Conservation (phyloP, 1,284 basidiomycete species). For the Fistulina hepatica region DNA sequence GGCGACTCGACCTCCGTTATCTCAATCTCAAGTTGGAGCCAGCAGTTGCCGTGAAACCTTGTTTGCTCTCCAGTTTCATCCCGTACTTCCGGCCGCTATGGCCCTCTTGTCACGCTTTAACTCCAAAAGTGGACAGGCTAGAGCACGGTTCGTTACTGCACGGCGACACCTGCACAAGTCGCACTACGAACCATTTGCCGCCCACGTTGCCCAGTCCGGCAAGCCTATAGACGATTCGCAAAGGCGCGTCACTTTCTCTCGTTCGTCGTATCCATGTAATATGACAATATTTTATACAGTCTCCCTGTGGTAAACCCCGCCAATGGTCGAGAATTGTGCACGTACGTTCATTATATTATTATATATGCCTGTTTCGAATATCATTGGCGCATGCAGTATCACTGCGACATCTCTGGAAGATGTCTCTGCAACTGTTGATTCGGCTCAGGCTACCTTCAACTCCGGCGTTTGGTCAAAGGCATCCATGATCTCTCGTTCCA, state of each 20-base stretch:
- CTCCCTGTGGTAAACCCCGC: conserved; percentile 56
- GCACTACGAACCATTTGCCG: not conserved
- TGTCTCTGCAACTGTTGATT: conserved; percentile 39
- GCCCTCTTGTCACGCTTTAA: too few relatives aligned
- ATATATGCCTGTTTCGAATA: not conserved
- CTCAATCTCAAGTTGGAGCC: too few relatives aligned
- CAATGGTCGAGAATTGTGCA: conserved; percentile 46
- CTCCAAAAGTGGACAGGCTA: too few relatives aligned
- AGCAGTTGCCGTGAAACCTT: too few relatives aligned
- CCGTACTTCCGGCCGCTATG: too few relatives aligned
- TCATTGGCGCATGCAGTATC: conserved; percentile 20
- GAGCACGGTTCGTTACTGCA: too few relatives aligned
- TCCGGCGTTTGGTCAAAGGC: conserved; percentile 62
- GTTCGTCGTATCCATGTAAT: not conserved
- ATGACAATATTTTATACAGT: conserved; percentile 20
- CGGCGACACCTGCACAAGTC: not conserved
- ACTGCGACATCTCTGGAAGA: conserved; percentile 27
- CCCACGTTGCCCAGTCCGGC: not conserved
- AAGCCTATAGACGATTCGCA: not conserved
- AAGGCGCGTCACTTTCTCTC: not conserved
- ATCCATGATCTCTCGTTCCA: conserved; percentile 46
- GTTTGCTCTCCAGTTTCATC: too few relatives aligned
- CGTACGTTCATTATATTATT: conserved; percentile 30
- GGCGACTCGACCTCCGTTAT: too few relatives aligned
- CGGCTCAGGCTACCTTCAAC: conserved; percentile 47